Evolutionary conservation across 2,329 filamentous ascomycete genomes (phyloP).

Genomic region (Ophiocordyceps unilateralis): DNA sequence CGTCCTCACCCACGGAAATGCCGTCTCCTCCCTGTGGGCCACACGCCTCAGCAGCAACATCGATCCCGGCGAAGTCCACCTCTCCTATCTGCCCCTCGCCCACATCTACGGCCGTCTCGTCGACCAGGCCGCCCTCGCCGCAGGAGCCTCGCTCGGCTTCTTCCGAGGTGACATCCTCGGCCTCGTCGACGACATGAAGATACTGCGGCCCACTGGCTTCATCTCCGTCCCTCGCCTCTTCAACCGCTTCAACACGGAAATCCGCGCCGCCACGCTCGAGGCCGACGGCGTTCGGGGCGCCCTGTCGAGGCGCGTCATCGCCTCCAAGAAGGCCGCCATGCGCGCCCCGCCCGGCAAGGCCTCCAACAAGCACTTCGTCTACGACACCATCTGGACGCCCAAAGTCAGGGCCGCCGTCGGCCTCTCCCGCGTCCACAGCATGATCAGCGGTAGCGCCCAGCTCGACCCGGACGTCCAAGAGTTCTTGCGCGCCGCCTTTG

Average conservation of each 20-base stretch:
- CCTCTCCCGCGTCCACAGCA: slow-evolving; percentile 50
- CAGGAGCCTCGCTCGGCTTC: slow-evolving; percentile 66
- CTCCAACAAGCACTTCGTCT: slow-evolving; percentile 62
- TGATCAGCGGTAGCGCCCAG: slow-evolving; percentile 82
- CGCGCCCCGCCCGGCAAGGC: slow-evolving; percentile 54
- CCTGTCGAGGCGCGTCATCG: slow-evolving; percentile 63
- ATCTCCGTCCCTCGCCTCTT: slow-evolving; percentile 81
- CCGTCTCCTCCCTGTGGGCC: slow-evolving; percentile 52
- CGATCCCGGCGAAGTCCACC: slow-evolving; percentile 38
- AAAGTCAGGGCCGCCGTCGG: slow-evolving; percentile 77
- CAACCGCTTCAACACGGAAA: slow-evolving; percentile 74
- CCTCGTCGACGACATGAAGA: slow-evolving; percentile 80
- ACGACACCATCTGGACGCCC: slow-evolving; percentile 76
- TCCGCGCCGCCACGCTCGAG: slow-evolving; percentile 64
- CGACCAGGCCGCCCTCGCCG: slow-evolving; percentile 58
- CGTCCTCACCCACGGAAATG: slow-evolving; percentile 64
- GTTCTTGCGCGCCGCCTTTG: slow-evolving; percentile 74
- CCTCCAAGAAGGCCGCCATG: slow-evolving; percentile 65
- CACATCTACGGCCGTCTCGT: slow-evolving; percentile 84
- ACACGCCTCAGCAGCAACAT: slow-evolving; percentile 39
- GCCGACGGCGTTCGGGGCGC: slow-evolving; percentile 65
- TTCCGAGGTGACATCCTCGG: slow-evolving; percentile 84
- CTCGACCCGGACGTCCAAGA: slow-evolving; percentile 76
- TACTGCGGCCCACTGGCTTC: slow-evolving; percentile 67
- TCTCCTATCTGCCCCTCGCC: slow-evolving; percentile 83